Conservation (phyloP, 345 rosid species). For the Combretum micranthum region DNA sequence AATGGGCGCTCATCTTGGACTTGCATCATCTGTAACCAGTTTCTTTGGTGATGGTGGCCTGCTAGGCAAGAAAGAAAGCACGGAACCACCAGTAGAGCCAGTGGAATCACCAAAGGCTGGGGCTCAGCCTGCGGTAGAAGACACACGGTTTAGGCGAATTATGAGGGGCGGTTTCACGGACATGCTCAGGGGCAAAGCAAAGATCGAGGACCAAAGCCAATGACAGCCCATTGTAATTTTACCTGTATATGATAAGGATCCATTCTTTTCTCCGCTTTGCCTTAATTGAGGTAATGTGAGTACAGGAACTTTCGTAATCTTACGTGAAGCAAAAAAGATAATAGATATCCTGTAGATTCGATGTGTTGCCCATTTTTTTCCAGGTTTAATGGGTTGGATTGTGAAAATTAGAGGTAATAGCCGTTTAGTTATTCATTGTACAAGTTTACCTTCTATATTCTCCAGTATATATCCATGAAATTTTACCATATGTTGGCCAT, state of each 20-base stretch:
- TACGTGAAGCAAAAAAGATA: too few species aligned
- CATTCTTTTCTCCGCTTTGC: not conserved
- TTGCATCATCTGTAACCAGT: slow-evolving; percentile 81
- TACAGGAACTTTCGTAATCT: too few species aligned
- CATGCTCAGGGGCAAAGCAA: slow-evolving; percentile 72
- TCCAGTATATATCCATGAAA: too few species aligned
- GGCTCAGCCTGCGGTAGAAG: slow-evolving; percentile 40
- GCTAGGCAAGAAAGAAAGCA: slow-evolving; percentile 66
- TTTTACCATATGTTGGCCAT: too few species aligned
- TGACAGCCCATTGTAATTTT: slow-evolving; percentile 11
- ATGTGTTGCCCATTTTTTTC: too few species aligned
- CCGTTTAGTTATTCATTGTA: too few species aligned
- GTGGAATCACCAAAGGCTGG: slow-evolving; percentile 42
- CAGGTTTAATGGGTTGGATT: too few species aligned
- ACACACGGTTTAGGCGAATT: slow-evolving; percentile 86
- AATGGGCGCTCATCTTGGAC: slow-evolving; percentile 93
- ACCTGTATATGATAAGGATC: slow-evolving; percentile 1
- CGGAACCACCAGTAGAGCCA: slow-evolving; percentile 29
- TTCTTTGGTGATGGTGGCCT: slow-evolving; percentile 85
- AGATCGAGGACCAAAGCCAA: slow-evolving; percentile 41
- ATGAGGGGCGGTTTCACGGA: slow-evolving; percentile 88
- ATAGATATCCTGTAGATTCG: too few species aligned
- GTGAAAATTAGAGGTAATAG: too few species aligned
- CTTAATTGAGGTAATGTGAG: slow-evolving; percentile 1
- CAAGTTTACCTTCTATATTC: too few species aligned